A percentile compares a stretch with the other conserved stretches of the same genome.
phyloP scores from a whole-genome alignment of 768 basidiomycete genomes.

The Leccinum fibrillosum region DNA sequence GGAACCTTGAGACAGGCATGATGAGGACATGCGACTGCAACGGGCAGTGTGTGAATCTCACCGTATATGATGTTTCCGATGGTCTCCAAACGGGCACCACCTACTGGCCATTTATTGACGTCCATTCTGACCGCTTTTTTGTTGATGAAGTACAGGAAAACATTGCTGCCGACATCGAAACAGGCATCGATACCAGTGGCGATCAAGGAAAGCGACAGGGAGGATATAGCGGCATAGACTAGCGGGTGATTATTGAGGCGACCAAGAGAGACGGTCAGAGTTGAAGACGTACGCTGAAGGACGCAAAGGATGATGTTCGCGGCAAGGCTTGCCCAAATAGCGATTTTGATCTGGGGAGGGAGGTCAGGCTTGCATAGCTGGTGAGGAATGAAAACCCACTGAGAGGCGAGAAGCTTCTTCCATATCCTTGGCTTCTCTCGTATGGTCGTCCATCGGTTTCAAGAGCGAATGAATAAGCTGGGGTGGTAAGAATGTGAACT shows the following conservation, averaged over 20 bases:
- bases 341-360: constrained; percentile 71
- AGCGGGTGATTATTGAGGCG: not conserved
- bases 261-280: not conserved
- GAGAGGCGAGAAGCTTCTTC: constrained; percentile 65
- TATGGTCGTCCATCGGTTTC: constrained; percentile 89
- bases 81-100: constrained; percentile 86
- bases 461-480: constrained; percentile 86
- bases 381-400: constrained; percentile 37
- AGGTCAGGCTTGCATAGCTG: not conserved
- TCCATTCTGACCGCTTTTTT: constrained; percentile 69
- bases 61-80: constrained; percentile 89
- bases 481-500: not conserved
- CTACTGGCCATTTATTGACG: constrained; percentile 85
- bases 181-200: constrained; percentile 89
- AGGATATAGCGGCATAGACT: constrained; percentile 93
- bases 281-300: constrained; percentile 52
- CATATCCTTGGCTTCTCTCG: constrained; percentile 71
- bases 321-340: constrained; percentile 78
- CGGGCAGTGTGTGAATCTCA: constrained; percentile 18
- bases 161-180: constrained; percentile 80
- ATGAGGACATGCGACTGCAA: constrained; percentile 2
- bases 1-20: constrained; percentile 37
- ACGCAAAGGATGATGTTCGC: constrained; percentile 72
- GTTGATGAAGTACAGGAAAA: constrained; percentile 80
- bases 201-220: constrained; percentile 78